Conservation (phyloP, 306 rosid species). For the Cyclanthera cordifolia region DNA sequence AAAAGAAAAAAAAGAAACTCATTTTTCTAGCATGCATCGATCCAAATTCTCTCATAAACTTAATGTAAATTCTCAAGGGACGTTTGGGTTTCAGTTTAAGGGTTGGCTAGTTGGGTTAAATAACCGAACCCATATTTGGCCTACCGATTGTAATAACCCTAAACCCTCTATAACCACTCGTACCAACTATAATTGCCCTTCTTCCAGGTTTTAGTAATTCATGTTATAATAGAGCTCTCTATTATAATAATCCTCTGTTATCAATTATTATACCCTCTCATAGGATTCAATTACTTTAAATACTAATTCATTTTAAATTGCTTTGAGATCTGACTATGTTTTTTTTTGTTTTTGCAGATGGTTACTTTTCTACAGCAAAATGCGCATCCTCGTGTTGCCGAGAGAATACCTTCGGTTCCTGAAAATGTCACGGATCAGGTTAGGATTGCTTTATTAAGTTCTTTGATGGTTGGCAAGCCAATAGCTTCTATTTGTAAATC, state of each 20-base stretch:
- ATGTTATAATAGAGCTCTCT: no score
- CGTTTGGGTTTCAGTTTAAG: no score
- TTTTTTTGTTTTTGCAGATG: conserved; percentile 36
- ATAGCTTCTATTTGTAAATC: background rate
- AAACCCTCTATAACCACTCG: no score
- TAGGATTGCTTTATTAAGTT: background rate
- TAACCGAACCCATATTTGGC: no score
- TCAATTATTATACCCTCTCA: no score
- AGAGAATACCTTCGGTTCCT: conserved; percentile 71
- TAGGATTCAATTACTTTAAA: background rate
- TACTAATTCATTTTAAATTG: background rate
- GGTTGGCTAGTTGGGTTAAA: no score
- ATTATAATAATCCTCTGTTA: no score
- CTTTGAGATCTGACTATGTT: background rate
- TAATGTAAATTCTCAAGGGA: no score
- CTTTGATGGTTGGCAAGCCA: background rate
- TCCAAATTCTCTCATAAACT: background rate
- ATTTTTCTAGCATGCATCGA: background rate
- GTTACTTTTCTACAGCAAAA: conserved; percentile 78
- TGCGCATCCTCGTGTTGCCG: conserved; percentile 89
- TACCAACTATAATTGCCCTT: no score
- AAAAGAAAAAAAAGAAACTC: background rate
- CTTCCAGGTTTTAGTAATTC: no score
- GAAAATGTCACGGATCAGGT: conserved; percentile 99
- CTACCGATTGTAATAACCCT: no score